Evolutionary conservation across 495 filamentous ascomycete species (phyloP).

Genomic region (Penicillium longicatenatum): DNA sequence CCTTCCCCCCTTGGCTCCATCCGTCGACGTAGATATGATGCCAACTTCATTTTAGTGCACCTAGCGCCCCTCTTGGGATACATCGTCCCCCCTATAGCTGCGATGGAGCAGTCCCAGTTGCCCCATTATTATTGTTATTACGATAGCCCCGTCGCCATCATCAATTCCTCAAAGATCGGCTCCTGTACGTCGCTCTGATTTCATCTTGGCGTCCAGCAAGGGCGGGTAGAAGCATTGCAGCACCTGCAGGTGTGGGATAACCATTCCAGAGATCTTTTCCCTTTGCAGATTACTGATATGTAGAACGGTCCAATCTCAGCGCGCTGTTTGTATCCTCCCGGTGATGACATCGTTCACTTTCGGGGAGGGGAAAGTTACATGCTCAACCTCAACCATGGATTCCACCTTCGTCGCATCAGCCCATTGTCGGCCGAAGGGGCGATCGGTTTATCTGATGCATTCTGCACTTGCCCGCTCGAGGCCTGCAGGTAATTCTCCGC

Average conservation of each 20-base stretch:
- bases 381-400: constrained; percentile 24
- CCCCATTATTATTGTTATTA: neutral
- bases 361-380: constrained; percentile 7
- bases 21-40: constrained; percentile 30
- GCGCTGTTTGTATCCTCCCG: constrained; percentile 6
- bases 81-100: neutral
- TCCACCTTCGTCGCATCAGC: constrained; percentile 4
- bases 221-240: constrained; percentile 20
- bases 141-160: neutral
- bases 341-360: constrained; percentile 29
- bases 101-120: neutral
- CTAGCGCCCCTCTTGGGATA: neutral
- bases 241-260: constrained; percentile 16
- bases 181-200: neutral
- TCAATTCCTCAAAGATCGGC: neutral
- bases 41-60: constrained; percentile 10
- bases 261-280: constrained; percentile 19
- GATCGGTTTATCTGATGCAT: constrained; percentile 15
- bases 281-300: neutral
- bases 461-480: neutral
- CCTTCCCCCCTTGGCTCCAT: constrained; percentile 4
- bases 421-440: constrained; percentile 22
- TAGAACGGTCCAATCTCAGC: constrained; percentile 1
- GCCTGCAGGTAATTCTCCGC: constrained; percentile 29
- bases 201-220: constrained; percentile 22